Base-by-base conservation (phyloP, 2,329 filamentous ascomycete species). In the Penicillium polonicum region DNA sequence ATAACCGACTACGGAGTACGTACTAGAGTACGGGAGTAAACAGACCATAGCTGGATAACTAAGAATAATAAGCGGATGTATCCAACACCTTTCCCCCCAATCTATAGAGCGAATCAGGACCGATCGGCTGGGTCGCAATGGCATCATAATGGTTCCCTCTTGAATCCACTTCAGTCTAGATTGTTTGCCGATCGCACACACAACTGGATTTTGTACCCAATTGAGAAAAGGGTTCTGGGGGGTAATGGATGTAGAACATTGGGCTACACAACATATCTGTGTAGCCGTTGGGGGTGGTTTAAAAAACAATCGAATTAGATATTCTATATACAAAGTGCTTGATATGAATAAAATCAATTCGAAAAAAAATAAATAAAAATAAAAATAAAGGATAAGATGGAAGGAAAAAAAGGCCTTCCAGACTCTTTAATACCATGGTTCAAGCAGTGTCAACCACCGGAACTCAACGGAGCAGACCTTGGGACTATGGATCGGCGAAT, bases 161-260 rank as follows among this genome's bases (percentile, higher is more conserved):
- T 23, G 29, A 17, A 48, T 57, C 62, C 59, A 63, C 60, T 43
- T 41, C 4, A 58, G 60, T 65, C 63, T 65, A 65, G 63, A 65
- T 42, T 39, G 61, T 64, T 42, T 39, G 63, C 60, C 58, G 63
- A 65, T 64, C 61, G 55, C 59, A 45, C 62, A 63, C 29, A 43
- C 33, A 48, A 23, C 12, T 13, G 29, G 19, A 41, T 13, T 33
- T 39, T 42, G n/a, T 41, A 23, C 23, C 19, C 43, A 53, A 45
- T 44, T 45, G 35, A 51, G 39, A 12, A 48, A 55, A 60, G 55
- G 51, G 55, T 55, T 51, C 42, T 48, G 51, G 7, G 27, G 23
- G 42, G 15, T 33, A 13, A 27, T 27, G 0, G 13, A 25, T 54
- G 52, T 55, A 27, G 42, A 38, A 61, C 31, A 23, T 36, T 38